A percentile compares a stretch with the other conserved stretches of the same genome.
Conservation (phyloP, 371 early-diverging fungal genomes). For the Rhizomucor miehei region DNA sequence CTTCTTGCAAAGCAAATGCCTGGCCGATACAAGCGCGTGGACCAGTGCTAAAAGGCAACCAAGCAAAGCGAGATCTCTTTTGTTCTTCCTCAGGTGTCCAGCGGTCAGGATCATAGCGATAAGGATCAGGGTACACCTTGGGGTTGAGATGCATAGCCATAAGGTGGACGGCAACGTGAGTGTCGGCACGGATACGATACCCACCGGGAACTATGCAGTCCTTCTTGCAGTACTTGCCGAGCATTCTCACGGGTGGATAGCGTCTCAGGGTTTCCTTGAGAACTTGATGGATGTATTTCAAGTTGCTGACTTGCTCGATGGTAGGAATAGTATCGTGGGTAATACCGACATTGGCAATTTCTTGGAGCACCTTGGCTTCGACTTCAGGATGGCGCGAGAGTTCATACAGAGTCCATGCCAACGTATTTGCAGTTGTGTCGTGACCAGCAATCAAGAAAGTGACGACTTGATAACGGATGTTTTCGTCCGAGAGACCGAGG, state of each 20-base stretch:
- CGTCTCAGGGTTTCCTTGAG: constrained; percentile 56
- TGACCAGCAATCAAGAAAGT: constrained; percentile 60
- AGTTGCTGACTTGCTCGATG: constrained; percentile 36
- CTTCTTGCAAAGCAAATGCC: constrained; percentile 59
- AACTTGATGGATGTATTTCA: constrained; percentile 42
- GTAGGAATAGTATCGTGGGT: constrained; percentile 36
- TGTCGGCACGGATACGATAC: constrained; percentile 26
- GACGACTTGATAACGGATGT: constrained; percentile 60
- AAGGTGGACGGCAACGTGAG: constrained; percentile 19
- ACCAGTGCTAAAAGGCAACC: constrained; percentile 57
- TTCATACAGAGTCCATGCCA: constrained; percentile 50
- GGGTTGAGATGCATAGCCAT: constrained; percentile 45
- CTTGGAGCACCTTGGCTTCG: constrained; percentile 43
- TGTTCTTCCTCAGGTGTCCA: constrained; percentile 53
- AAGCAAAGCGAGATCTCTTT: constrained; percentile 48
- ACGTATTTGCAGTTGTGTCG: constrained; percentile 47
- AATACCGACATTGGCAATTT: constrained; percentile 48
- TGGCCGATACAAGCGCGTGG: constrained; percentile 48
- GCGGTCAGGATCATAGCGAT: constrained; percentile 54
- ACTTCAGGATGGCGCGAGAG: constrained; percentile 43
- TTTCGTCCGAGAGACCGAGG: constrained; percentile 39
- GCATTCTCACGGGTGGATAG: constrained; percentile 45
- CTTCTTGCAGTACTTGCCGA: constrained; percentile 48
- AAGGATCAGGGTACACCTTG: constrained; percentile 44
- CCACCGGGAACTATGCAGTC: constrained; percentile 53